Evolutionary conservation across 2,329 filamentous ascomycete species (phyloP), one percentile per base, ranked within the genome.

Genomic region (Colletotrichum camelliae): DNA sequence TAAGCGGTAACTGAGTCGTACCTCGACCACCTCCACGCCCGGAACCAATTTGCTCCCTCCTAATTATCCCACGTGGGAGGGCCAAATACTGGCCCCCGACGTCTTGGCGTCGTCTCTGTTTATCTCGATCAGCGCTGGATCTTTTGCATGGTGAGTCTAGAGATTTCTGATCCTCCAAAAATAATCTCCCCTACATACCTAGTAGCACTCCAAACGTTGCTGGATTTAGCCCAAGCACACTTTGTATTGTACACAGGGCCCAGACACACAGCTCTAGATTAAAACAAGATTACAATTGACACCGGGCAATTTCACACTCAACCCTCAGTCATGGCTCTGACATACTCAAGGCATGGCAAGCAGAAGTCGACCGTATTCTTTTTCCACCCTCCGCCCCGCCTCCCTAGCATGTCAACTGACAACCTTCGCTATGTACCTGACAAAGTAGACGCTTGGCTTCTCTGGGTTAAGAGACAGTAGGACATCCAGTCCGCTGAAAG

Each of bases 1-100:
- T 68, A 72, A 64, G 69, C 69, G 7, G 43, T 24, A 29, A 33
- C 68, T 67, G 72, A 75, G 62, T 75, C 72, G 39, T 57, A 60
- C 65, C 39, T 18, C 27, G 24, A n/a, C 4, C 24, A 35, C 21
- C n/a, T 29, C 21, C 55, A 39, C 55, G 39, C 27, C 24, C 66
- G 57, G 69, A 72, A 57, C 33, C 57, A 67, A 67, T 58, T 67
- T 58, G n/a, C 55, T 67, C 31, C 39, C 31, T 57, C 16, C 18
- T 39, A 27, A 67, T 52, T 33, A 61, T 39, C 21, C 69, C 55
- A 72, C 62, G 72, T 72, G 55, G 68, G 39, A 64, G 43, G 21
- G 39, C 24, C 43, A 70, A 21, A 74, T 70, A 13, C 43, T 16
- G 43, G 16, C 71, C 21, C 33, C 58, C 57, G 61, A 60, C 70